A percentile compares a stretch with the other conserved stretches of the same genome.
Conservation (phyloP, 305 asterid genomes). For the Plantago lanceolata region DNA sequence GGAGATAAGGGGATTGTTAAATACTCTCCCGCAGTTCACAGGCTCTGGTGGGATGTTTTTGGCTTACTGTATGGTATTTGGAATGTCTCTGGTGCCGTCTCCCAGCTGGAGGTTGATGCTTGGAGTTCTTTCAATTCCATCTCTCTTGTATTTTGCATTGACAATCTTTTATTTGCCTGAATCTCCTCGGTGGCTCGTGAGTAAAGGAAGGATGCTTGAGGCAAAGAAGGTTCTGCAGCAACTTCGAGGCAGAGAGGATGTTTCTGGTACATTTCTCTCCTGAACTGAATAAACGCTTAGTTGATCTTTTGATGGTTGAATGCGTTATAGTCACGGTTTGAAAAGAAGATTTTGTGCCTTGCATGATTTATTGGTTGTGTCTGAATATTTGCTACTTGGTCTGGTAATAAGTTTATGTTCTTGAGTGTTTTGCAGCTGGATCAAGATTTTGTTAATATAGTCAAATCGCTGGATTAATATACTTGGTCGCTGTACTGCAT, state of each 20-base stretch:
- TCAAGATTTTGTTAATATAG: too few species aligned
- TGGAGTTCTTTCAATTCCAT: slow-evolving; percentile 83
- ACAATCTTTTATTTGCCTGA: slow-evolving; percentile 73
- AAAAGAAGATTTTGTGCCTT: not conserved
- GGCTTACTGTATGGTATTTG: slow-evolving; percentile 81
- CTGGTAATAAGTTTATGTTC: too few species aligned
- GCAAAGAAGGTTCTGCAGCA: slow-evolving; percentile 73
- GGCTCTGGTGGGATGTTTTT: slow-evolving; percentile 87
- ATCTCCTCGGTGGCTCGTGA: slow-evolving; percentile 95
- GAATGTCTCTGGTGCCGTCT: slow-evolving; percentile 56
- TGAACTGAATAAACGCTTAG: not conserved
- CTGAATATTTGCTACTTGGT: not conserved
- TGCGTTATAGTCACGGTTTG: not conserved
- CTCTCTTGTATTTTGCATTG: slow-evolving; percentile 57
- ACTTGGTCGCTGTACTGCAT: too few species aligned
- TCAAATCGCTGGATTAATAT: too few species aligned
- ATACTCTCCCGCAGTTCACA: slow-evolving; percentile 86
- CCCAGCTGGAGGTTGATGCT: slow-evolving; percentile 92
- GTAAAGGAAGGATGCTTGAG: slow-evolving; percentile 85
- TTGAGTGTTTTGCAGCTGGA: too few species aligned
- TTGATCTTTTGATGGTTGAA: not conserved
- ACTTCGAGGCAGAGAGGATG: slow-evolving; percentile 86
- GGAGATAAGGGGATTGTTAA: slow-evolving; percentile 71
- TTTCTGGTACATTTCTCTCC: slow-evolving; percentile 50
- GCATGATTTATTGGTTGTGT: not conserved